Evolutionary conservation across 129 eudicot genomes (phyloP).

Genomic region (Centaurea solstitialis): DNA sequence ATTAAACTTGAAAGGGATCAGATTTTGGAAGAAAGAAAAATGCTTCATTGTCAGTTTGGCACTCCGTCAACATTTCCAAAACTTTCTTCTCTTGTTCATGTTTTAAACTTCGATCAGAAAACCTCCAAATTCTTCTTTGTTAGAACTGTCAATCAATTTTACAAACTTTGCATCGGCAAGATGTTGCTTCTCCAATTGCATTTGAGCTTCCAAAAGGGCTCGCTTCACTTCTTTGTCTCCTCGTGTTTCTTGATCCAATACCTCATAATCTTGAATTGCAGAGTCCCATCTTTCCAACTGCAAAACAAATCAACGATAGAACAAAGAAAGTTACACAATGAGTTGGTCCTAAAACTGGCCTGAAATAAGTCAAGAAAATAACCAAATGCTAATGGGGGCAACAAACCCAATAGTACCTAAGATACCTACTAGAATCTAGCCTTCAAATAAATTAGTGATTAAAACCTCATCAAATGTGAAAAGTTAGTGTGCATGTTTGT

Average conservation of each 20-base stretch:
- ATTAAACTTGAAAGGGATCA: not conserved
- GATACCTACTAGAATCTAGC: not conserved
- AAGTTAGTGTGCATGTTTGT: not conserved
- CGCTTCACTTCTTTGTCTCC: constrained; percentile 50
- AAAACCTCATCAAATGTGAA: not conserved
- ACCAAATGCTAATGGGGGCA: not conserved
- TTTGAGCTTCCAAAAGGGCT: constrained; percentile 51
- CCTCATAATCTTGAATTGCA: constrained; percentile 68
- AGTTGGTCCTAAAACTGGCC: not conserved
- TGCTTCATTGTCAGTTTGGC: not conserved
- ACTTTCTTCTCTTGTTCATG: not conserved
- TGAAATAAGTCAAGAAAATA: not conserved
- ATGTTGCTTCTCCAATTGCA: constrained; percentile 49
- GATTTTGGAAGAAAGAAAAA: constrained; percentile 1
- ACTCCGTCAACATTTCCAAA: not conserved
- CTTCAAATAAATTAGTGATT: not conserved
- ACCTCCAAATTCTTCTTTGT: constrained; percentile 38
- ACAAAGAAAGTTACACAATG: not conserved
- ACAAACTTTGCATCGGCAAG: constrained; percentile 19
- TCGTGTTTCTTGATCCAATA: constrained; percentile 52
- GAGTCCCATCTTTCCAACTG: constrained; percentile 85
- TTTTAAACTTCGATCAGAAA: constrained; percentile 35
- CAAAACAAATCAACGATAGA: not conserved
- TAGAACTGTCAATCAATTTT: constrained; percentile 29
- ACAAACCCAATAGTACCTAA: not conserved